These are phyloP conservation scores for Ceratobasidium sp. DNA, from an alignment of 1,284 basidiomycete genomes.

Conservation along the genomic window DNA sequence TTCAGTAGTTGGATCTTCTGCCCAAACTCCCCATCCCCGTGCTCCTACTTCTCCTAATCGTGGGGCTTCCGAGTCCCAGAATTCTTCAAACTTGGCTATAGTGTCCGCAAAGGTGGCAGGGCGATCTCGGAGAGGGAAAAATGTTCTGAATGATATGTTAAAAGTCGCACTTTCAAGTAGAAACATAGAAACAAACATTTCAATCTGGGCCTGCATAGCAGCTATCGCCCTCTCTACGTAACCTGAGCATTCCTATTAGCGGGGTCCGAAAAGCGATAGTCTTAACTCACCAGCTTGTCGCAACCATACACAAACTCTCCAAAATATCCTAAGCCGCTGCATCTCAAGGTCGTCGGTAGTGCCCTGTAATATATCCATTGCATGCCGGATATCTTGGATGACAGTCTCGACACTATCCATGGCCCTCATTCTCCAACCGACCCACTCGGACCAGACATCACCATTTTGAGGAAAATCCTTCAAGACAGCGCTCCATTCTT, in stretches of 20 bases:
- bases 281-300: conserved; percentile 72
- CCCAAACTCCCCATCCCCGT: conserved; percentile 51
- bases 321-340: conserved; percentile 68
- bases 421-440: conserved; percentile 68
- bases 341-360: conserved; percentile 56
- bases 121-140: conserved; percentile 50
- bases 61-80: conserved; percentile 58
- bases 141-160: conserved; percentile 48
- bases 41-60: conserved; percentile 55
- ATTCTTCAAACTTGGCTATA: conserved; percentile 52
- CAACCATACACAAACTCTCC: conserved; percentile 72
- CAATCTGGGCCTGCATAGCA: conserved; percentile 56
- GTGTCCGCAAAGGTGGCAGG: conserved; percentile 45
- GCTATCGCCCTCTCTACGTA: conserved; percentile 56
- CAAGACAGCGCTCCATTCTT: conserved; percentile 77
- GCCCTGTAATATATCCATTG: conserved; percentile 53
- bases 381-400: conserved; percentile 57
- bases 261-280: neutral
- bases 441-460: conserved; percentile 73
- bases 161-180: neutral
- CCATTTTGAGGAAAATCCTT: conserved; percentile 43
- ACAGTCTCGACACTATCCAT: conserved; percentile 58
- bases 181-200: conserved; percentile 50
- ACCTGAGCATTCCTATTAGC: conserved; percentile 46
- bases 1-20: conserved; percentile 36